These are phyloP conservation scores for Coemansia sp. DNA, from an alignment of 192 early-diverging fungal species.

Conservation along the genomic window DNA sequence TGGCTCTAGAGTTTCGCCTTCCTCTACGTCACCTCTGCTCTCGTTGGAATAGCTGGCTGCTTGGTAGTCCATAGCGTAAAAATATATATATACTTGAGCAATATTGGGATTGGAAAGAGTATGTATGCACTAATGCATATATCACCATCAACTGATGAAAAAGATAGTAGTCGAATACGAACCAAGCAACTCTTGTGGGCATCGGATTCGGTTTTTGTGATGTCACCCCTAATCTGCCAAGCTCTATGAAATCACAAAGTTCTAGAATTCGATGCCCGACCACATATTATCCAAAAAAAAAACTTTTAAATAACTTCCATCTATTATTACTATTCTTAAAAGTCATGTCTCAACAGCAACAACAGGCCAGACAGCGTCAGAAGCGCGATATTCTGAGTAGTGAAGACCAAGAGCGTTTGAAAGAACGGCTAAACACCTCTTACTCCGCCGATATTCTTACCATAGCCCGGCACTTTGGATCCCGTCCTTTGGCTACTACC, in stretches of 20 bases:
- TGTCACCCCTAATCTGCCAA: background rate
- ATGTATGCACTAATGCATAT: too few species aligned
- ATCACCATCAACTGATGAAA: too few species aligned
- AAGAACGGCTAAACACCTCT: conserved; percentile 15
- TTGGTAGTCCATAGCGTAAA: too few species aligned
- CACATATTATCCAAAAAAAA: too few species aligned
- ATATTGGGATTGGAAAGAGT: too few species aligned
- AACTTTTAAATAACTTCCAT: too few species aligned
- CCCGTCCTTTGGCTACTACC: conserved; percentile 2
- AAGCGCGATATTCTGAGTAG: background rate
- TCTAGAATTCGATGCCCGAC: background rate
- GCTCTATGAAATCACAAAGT: background rate
- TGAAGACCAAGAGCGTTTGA: conserved; percentile 23
- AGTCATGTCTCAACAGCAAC: conserved; percentile 2
- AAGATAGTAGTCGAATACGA: too few species aligned
- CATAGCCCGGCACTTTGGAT: conserved; percentile 39
- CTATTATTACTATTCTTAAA: background rate
- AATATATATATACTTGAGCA: too few species aligned
- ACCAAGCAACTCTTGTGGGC: too few species aligned
- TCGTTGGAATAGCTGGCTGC: too few species aligned
- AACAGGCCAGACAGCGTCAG: conserved; percentile 13
- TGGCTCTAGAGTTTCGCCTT: background rate
- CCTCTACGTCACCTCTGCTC: background rate
- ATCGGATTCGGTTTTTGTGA: too few species aligned
- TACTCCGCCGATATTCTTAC: conserved; percentile 20